A percentile compares a stretch with the other conserved stretches of the same genome.
Conservation (phyloP, 1,284 basidiomycete species). For the Phellinidium pouzarii region DNA sequence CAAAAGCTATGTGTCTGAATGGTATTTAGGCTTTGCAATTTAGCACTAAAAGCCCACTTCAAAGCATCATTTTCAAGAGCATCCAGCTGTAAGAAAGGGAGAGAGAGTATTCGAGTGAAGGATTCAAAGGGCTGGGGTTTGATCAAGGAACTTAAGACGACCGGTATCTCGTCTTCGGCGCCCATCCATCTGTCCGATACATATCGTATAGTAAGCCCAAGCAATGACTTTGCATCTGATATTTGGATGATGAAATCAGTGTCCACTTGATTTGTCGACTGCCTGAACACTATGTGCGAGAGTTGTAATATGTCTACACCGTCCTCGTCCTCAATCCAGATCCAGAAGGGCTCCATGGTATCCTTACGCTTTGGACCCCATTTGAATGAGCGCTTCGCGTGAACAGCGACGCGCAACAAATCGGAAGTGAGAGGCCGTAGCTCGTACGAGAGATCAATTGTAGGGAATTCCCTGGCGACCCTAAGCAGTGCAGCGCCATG, state of each 20-base stretch:
- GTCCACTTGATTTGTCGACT: slow-evolving; percentile 51
- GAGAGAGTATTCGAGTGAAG: slow-evolving; percentile 68
- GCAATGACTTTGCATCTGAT: slow-evolving; percentile 45
- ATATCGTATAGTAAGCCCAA: slow-evolving; percentile 66
- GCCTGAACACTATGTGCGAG: slow-evolving; percentile 65
- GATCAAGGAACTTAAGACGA: slow-evolving; percentile 63
- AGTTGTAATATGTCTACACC: slow-evolving; percentile 81
- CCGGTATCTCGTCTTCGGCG: slow-evolving; percentile 67
- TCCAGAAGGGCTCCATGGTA: slow-evolving; percentile 81
- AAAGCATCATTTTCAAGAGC: slow-evolving; percentile 45
- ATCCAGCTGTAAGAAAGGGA: slow-evolving; percentile 71
- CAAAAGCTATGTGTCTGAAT: slow-evolving; percentile 92
- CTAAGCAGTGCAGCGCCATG: slow-evolving; percentile 78
- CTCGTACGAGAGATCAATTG: slow-evolving; percentile 58
- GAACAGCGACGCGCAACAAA: slow-evolving; percentile 73
- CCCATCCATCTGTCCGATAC: slow-evolving; percentile 95
- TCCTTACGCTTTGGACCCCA: slow-evolving; percentile 83
- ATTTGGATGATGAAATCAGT: slow-evolving; percentile 83
- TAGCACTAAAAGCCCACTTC: slow-evolving; percentile 39
- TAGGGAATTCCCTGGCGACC: slow-evolving; percentile 85
- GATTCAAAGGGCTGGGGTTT: slow-evolving; percentile 69
- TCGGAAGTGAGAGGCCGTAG: slow-evolving; percentile 82
- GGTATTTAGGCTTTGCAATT: slow-evolving; percentile 64
- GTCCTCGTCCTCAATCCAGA: slow-evolving; percentile 91
- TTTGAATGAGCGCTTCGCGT: slow-evolving; percentile 65